phyloP scores from a whole-genome alignment of 495 filamentous ascomycete species.

The Neohortaea acidophila region DNA sequence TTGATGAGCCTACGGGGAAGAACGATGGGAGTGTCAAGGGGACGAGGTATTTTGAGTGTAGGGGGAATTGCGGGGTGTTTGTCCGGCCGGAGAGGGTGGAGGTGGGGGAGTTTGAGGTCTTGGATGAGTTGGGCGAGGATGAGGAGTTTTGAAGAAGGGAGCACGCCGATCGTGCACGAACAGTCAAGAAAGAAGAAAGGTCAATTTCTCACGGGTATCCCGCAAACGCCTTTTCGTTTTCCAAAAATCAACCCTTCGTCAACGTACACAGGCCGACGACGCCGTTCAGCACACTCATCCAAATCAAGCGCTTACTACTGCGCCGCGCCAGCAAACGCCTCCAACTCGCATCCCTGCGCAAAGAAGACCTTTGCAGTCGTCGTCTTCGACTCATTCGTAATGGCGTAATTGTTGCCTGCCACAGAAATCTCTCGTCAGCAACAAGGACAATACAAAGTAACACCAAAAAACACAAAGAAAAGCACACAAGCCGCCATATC shows the following conservation, averaged over 20 bases:
- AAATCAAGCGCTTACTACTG: too few species aligned
- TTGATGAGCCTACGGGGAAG: conserved; percentile 68
- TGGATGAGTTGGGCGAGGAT: conserved; percentile 46
- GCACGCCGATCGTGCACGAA: too few species aligned
- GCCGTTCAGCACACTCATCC: too few species aligned
- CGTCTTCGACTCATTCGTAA: conserved; percentile 20
- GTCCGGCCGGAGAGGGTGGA: conserved; percentile 82
- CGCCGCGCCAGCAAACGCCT: not conserved
- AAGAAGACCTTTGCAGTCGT: conserved; percentile 23
- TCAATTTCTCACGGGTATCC: too few species aligned
- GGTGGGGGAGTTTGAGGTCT: conserved; percentile 65
- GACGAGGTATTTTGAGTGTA: conserved; percentile 83
- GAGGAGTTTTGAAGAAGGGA: conserved; percentile 32
- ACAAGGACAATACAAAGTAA: not conserved
- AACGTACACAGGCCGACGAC: too few species aligned
- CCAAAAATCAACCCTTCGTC: too few species aligned
- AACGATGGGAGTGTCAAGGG: conserved; percentile 88
- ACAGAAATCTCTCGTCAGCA: conserved; percentile 2
- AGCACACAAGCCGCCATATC: too few species aligned
- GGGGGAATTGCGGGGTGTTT: conserved; percentile 72
- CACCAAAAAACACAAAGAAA: not conserved
- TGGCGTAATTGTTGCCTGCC: conserved; percentile 24
- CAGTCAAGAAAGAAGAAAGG: too few species aligned
- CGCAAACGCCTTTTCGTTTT: too few species aligned
- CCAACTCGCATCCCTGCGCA: conserved; percentile 23